Evolutionary conservation across 148 eudicot genomes (phyloP).

Genomic region (Dysphania ambrosioides): DNA sequence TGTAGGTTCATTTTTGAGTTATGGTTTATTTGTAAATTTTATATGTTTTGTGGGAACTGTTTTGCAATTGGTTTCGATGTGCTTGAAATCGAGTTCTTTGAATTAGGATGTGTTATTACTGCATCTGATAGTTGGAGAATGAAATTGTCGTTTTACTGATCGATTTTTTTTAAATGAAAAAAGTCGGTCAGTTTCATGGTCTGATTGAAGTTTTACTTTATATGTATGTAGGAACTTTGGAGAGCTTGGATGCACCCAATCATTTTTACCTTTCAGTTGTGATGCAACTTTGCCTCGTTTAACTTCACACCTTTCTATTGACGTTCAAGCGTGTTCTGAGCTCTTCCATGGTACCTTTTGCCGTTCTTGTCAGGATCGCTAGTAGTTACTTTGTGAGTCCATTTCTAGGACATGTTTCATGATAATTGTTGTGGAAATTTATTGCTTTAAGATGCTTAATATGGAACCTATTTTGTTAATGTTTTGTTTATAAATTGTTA

Average conservation of each 20-base stretch:
- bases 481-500: slow-evolving; percentile 12
- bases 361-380: slow-evolving; percentile 97
- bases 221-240: slow-evolving; percentile 52
- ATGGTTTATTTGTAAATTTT: neutral
- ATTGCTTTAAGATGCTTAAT: slow-evolving; percentile 14
- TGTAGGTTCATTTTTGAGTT: too few species aligned
- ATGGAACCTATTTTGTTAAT: neutral
- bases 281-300: slow-evolving; percentile 35
- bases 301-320: slow-evolving; percentile 49
- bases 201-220: neutral
- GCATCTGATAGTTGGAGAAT: neutral
- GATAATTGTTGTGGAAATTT: slow-evolving; percentile 5
- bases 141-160: neutral
- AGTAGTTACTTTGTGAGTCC: slow-evolving; percentile 77
- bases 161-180: too few species aligned
- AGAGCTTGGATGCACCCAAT: slow-evolving; percentile 66
- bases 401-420: slow-evolving; percentile 40
- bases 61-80: neutral
- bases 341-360: slow-evolving; percentile 92
- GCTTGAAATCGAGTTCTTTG: neutral
- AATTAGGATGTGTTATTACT: neutral
- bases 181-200: neutral
- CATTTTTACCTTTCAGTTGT: slow-evolving; percentile 56
- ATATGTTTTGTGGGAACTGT: slow-evolving; percentile 40
- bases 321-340: slow-evolving; percentile 68